phyloP scores from a whole-genome alignment of 225 moss, liverwort and hornwort genomes.

The Takakia lepidozioides region DNA sequence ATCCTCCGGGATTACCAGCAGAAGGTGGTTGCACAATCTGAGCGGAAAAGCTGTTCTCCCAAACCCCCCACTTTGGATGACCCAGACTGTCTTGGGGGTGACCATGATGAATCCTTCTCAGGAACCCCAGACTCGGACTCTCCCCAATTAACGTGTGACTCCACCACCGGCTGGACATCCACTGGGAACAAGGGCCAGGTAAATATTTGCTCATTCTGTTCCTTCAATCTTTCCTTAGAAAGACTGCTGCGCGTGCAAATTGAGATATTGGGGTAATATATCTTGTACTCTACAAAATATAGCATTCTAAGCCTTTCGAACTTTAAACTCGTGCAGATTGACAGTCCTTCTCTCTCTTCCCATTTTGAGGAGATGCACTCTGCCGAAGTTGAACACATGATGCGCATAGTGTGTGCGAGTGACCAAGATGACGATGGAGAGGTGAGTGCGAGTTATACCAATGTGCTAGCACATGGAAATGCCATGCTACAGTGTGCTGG shows the following conservation, averaged over 20 bases:
- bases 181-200: neutral
- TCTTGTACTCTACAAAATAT: no score
- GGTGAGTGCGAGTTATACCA: slow-evolving; percentile 18
- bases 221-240: no score
- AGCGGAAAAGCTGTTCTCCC: slow-evolving; percentile 34
- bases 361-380: slow-evolving; percentile 61
- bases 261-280: no score
- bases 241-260: no score
- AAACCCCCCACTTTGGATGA: slow-evolving; percentile 28
- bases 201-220: no score
- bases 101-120: slow-evolving; percentile 41
- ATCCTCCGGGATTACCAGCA: slow-evolving; percentile 99
- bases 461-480: slow-evolving; percentile 29
- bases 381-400: slow-evolving; percentile 58
- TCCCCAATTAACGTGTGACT: slow-evolving; percentile 69
- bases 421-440: slow-evolving; percentile 29
- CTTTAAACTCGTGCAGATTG: no score
- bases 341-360: slow-evolving; percentile 24
- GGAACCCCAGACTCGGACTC: slow-evolving; percentile 68
- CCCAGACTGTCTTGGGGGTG: slow-evolving; percentile 26
- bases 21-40: slow-evolving; percentile 78
- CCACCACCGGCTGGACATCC: slow-evolving; percentile 59
- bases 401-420: slow-evolving; percentile 51
- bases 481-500: slow-evolving; percentile 43
- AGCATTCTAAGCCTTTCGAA: no score